Percentiles rank a stretch among this genome's conserved stretches.
These are phyloP conservation scores for Botrytis porri DNA, from an alignment of 2,329 filamentous ascomycete genomes.

Conservation along the genomic window DNA sequence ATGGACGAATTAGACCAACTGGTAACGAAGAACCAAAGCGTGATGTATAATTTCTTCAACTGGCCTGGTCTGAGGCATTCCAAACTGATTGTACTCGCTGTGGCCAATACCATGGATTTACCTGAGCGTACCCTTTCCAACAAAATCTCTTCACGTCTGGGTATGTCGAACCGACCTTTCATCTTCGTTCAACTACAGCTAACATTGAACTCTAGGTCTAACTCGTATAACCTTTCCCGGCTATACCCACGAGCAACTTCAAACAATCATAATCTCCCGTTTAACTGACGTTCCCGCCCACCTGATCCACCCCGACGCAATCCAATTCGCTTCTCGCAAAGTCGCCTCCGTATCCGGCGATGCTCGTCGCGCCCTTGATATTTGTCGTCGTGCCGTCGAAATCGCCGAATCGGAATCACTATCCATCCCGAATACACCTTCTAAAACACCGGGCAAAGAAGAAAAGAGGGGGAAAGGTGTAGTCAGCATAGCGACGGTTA, in stretches of 20 bases:
- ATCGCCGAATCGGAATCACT: constrained; percentile 74
- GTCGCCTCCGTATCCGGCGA: constrained; percentile 96
- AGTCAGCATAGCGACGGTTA: constrained; percentile 91
- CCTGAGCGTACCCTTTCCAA: constrained; percentile 95
- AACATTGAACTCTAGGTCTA: constrained; percentile 50
- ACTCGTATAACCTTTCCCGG: constrained; percentile 96
- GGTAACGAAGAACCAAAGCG: constrained; percentile 97
- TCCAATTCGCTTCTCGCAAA: constrained; percentile 95
- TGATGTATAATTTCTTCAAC: constrained; percentile 99
- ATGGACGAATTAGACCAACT: constrained; percentile 99
- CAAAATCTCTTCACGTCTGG: constrained; percentile 91
- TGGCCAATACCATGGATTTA: constrained; percentile 98
- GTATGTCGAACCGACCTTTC: constrained; percentile 20
- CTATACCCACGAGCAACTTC: constrained; percentile 94
- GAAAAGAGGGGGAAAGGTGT: constrained; percentile 42
- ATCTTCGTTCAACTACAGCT: constrained; percentile 22
- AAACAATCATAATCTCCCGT: constrained; percentile 95
- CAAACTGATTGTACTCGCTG: constrained; percentile 89
- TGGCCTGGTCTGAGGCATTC: constrained; percentile 93
- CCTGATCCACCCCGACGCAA: constrained; percentile 86
- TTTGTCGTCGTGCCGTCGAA: constrained; percentile 92
- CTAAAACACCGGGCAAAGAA: constrained; percentile 49
- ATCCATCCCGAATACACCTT: constrained; percentile 56
- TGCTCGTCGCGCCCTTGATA: constrained; percentile 86
- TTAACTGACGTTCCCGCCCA: constrained; percentile 83